Base-by-base conservation (phyloP, 164 flowering plant species). In the Aristolochia californica region DNA sequence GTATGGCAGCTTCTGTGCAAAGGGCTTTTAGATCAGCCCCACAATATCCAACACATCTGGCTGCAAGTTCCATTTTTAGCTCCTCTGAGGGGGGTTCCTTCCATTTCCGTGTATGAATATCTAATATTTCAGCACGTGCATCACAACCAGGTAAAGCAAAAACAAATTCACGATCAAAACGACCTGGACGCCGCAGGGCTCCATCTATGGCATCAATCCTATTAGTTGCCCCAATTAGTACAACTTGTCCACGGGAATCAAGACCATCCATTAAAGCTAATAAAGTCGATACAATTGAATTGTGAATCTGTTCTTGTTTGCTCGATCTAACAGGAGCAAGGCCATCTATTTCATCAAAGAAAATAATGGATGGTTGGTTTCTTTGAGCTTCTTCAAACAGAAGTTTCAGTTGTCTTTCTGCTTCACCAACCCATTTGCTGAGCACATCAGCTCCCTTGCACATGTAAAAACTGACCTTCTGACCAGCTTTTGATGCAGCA, bases 381-480 rank as follows among this genome's bases (percentile, higher is more conserved):
- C 80, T 81, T 63, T 90, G 97, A 56, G 99, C 99, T 79, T 94
- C 99, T 75, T 94, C 99, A 73, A 94, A 94, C 40, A 94, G 89
- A 63, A 94, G 63, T 72, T 94, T 94, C 70, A 94, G 70, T 49
- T 94, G 99, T 60, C 99, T 75, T 68, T 94, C 99, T 68, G 99
- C 99, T 77, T 94, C 99, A 27, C 99, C 99, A 56, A 94, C 97
- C 99, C 99, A 94, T 68, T 94, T 94, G 77, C 99, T 94, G 53
- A 94, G 95, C 55, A 94, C 99, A 72, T 94, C 99, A 66, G 99
- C 99, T 69, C 99, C 99, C 66, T 94, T 94, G 0, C 99, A 89
- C 99, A 94, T 94, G 77, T 94, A 94, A 75, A 94, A 94, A 61
- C 97, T 94, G 43, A 94, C 99, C 71, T 94, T 94, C 77, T 90